Base-by-base conservation (phyloP, 2,329 filamentous ascomycete genomes). In the Cordyceps fumosorosea region DNA sequence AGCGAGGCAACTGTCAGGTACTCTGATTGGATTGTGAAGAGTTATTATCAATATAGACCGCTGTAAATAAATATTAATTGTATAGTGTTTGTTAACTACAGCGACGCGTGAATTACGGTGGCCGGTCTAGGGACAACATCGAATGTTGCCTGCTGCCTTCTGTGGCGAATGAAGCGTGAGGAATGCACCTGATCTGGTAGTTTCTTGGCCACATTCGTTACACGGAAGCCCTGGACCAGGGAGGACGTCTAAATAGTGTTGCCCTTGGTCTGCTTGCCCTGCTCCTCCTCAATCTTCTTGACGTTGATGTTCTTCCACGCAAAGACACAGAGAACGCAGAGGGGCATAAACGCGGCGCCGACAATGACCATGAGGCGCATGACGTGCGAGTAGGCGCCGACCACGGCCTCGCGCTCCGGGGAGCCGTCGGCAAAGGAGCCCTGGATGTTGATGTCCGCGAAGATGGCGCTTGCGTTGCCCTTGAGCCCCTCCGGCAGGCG, bases 371-470 rank as follows among this genome's bases (percentile, higher is more conserved):
- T 77, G 56, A 73, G 70, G 5, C 72, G 67, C 70, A 75, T 73
- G 0, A 75, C 74, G 10, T 75, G 68, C 1, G 64, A 71, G 57
- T 89, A 89, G 0, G 86, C 81, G 2, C 72, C 72, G 34, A 85
- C 82, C 66, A 89, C 85, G 0, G 82, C 86, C 7, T 79, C 70
- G 18, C 85, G 75, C 7, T 78, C 76, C 0, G 77, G 76, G 2
- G 73, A 78, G 5, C 81, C 82, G 52, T 76, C 72, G 0, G 77
- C 70, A 62, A 81, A 84, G 18, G 72, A 72, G 50, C 82, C 69
- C 63, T 88, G 86, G 2, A 78, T 74, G 0, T 70, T 74, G 24
- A 87, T 72, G 64, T 80, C 78, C 20, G 80, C 79, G 62, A 84
- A 78, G 47, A 79, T 78, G 3, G 60, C 62, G 3, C 67, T 64